These are phyloP conservation scores for Daldinia caldariorum DNA, from an alignment of 495 filamentous ascomycete species.

Conservation along the genomic window DNA sequence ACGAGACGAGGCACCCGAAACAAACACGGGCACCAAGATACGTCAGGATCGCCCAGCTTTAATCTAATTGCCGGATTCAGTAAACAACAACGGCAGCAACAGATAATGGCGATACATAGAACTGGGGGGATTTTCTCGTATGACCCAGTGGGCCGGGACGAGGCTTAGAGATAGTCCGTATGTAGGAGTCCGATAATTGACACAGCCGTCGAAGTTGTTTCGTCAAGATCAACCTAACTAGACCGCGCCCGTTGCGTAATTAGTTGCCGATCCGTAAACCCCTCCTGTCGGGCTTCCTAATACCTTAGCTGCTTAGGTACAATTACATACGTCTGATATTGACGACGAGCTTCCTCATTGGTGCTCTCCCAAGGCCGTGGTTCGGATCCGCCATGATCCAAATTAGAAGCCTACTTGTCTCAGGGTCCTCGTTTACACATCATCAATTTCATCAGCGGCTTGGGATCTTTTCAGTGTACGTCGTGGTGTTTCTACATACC, in stretches of 20 bases:
- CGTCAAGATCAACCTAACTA: conserved; percentile 32
- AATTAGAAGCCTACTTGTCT: conserved; percentile 33
- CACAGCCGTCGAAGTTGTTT: conserved; percentile 9
- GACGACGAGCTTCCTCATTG: conserved; percentile 29
- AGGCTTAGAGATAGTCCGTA: conserved; percentile 4
- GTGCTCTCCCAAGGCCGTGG: conserved; percentile 18
- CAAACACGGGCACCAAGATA: conserved; percentile 32
- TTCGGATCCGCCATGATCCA: conserved; percentile 22
- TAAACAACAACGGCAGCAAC: conserved; percentile 5
- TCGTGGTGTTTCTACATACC: not conserved
- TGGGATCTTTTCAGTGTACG: not conserved
- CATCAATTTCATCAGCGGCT: conserved; percentile 35
- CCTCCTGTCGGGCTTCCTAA: conserved; percentile 27
- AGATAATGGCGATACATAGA: not conserved
- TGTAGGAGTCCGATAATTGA: conserved; percentile 7
- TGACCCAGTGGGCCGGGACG: conserved; percentile 7
- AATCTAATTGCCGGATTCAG: conserved; percentile 23
- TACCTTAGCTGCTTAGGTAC: too few species aligned
- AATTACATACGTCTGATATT: conserved; percentile 7
- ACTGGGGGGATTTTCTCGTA: conserved; percentile 8
- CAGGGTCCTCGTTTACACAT: conserved; percentile 28
- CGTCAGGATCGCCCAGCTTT: conserved; percentile 38
- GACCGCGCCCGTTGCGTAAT: conserved; percentile 38
- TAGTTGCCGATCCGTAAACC: conserved; percentile 32
- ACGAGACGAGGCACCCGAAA: conserved; percentile 39